Conservation (phyloP, 805 yeast species). For the Kluyveromyces starmeri region DNA sequence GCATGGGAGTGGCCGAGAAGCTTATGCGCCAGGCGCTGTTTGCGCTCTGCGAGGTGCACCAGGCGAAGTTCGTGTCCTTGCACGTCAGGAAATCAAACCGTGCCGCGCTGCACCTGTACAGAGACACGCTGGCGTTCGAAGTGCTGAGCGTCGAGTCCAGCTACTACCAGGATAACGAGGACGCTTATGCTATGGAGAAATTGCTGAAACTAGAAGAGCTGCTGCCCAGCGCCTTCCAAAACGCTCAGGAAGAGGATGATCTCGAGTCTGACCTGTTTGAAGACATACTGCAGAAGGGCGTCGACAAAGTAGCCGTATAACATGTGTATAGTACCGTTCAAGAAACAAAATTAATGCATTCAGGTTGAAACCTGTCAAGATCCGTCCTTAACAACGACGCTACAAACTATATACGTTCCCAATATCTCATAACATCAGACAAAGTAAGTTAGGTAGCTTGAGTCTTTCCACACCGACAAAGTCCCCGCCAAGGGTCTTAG, state of each 20-base stretch:
- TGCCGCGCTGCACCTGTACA: conserved; percentile 88
- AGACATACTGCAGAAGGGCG: conserved; percentile 20
- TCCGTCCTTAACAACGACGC: too few species aligned
- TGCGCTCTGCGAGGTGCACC: conserved; percentile 72
- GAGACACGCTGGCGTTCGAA: conserved; percentile 76
- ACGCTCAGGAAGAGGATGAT: conserved; percentile 46
- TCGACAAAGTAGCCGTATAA: conserved; percentile 15
- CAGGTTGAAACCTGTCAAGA: too few species aligned
- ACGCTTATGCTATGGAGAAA: conserved; percentile 92
- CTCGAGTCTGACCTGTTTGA: conserved; percentile 40
- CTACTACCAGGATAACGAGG: conserved; percentile 97
- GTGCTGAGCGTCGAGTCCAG: conserved; percentile 72
- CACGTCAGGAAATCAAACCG: conserved; percentile 91
- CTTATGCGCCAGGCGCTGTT: conserved; percentile 78
- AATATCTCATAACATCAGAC: conserved; percentile 36
- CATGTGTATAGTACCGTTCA: not conserved
- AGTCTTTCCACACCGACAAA: conserved; percentile 95
- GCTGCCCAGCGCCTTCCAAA: conserved; percentile 48
- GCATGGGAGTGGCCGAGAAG: conserved; percentile 91
- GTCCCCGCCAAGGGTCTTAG: conserved; percentile 23
- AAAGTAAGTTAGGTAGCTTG: conserved; percentile 87
- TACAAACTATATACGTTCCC: not conserved
- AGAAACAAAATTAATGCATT: not conserved
- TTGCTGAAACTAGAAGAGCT: conserved; percentile 51
- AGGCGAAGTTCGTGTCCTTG: conserved; percentile 74